Conservation (phyloP, 768 basidiomycete genomes). For the Lactifluus volemus region DNA sequence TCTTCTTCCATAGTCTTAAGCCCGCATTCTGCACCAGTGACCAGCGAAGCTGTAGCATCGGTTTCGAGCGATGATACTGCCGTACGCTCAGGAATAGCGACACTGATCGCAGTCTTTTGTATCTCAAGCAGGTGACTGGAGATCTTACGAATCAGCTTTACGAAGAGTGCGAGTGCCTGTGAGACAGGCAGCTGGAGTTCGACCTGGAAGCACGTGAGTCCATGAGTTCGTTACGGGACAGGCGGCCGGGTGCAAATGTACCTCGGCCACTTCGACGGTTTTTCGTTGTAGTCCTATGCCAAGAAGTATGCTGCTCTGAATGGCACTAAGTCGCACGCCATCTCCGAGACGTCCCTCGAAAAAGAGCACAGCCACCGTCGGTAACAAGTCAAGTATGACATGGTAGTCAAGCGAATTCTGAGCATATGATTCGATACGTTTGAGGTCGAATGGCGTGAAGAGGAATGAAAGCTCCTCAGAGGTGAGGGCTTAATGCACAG, state of each 20-base stretch:
- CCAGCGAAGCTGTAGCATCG: background rate
- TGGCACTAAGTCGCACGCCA: slow-evolving; percentile 65
- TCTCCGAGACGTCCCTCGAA: slow-evolving; percentile 68
- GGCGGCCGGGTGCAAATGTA: slow-evolving; percentile 25
- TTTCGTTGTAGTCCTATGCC: slow-evolving; percentile 88
- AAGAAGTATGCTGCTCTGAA: slow-evolving; percentile 86
- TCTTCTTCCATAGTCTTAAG: slow-evolving; percentile 27
- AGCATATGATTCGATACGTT: slow-evolving; percentile 90
- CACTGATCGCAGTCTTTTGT: slow-evolving; percentile 68
- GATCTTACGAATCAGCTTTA: slow-evolving; percentile 83
- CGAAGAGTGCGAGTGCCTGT: slow-evolving; percentile 84
- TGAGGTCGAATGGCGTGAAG: slow-evolving; percentile 88
- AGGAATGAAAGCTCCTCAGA: slow-evolving; percentile 49
- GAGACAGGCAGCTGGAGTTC: slow-evolving; percentile 81
- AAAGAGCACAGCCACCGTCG: slow-evolving; percentile 70
- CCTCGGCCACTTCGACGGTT: slow-evolving; percentile 82
- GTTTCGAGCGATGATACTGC: slow-evolving; percentile 9
- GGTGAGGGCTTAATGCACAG: slow-evolving; percentile 36
- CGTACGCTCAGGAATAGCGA: slow-evolving; percentile 40
- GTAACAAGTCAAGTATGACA: slow-evolving; percentile 87
- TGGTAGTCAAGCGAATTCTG: slow-evolving; percentile 97
- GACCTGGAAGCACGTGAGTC: slow-evolving; percentile 31
- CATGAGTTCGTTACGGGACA: background rate
- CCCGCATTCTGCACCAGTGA: slow-evolving; percentile 23
- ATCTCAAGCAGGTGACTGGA: slow-evolving; percentile 66